Conservation (phyloP, 306 rosid species). For the Luffa acutangula region DNA sequence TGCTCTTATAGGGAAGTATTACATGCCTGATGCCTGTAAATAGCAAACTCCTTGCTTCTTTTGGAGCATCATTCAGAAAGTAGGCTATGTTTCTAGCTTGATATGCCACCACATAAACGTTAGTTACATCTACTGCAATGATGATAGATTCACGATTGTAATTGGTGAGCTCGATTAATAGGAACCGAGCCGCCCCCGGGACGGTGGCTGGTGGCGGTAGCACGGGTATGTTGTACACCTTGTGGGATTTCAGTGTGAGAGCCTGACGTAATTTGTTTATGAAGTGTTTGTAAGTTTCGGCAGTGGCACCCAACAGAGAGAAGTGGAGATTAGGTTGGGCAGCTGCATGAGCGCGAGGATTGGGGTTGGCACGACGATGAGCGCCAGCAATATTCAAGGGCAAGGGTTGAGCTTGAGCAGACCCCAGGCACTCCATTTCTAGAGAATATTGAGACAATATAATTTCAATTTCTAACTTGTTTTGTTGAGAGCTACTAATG, state of each 20-base stretch:
- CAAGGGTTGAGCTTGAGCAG: too few species aligned
- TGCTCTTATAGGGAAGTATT: neutral
- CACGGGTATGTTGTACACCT: neutral
- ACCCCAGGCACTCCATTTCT: too few species aligned
- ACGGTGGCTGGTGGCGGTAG: neutral
- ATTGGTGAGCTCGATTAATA: neutral
- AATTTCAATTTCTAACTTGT: too few species aligned
- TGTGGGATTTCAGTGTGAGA: too few species aligned
- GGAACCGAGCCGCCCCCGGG: neutral
- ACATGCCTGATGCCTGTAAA: neutral
- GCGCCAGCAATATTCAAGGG: too few species aligned
- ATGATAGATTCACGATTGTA: neutral
- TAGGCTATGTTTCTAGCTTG: neutral
- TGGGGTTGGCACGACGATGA: too few species aligned
- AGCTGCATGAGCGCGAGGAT: too few species aligned
- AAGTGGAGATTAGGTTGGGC: neutral
- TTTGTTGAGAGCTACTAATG: too few species aligned
- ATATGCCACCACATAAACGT: neutral
- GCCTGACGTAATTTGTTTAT: too few species aligned
- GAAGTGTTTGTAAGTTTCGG: neutral
- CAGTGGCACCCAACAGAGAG: neutral
- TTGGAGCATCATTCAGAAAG: neutral
- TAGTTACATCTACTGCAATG: neutral
- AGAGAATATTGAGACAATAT: too few species aligned
- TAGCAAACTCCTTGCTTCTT: neutral